These are phyloP conservation scores for Deuterostichococcus epilithicus DNA, from an alignment of 139 green algal genomes.

Conservation along the genomic window DNA sequence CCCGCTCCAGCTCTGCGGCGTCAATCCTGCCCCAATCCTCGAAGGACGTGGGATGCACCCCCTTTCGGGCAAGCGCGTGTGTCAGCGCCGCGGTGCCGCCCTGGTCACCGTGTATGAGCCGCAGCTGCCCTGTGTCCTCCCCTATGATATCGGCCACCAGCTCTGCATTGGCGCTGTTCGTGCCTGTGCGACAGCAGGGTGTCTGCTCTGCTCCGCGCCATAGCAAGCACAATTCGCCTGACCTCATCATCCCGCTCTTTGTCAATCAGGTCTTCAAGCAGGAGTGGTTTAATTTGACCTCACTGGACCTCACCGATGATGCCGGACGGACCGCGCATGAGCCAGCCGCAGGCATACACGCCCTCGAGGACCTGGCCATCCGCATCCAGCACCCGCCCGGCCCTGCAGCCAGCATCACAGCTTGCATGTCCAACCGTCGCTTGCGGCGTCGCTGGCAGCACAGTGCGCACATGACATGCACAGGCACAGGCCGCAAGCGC, in stretches of 20 bases:
- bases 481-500: background rate
- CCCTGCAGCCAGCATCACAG: no score
- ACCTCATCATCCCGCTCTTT: background rate
- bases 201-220: no score
- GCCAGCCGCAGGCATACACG: conserved; percentile 85
- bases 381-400: conserved; percentile 50
- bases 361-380: conserved; percentile 29
- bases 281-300: background rate
- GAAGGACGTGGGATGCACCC: conserved; percentile 19
- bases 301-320: conserved; percentile 66
- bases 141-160: background rate
- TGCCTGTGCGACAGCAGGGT: background rate
- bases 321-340: conserved; percentile 82
- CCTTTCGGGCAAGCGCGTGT: background rate
- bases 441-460: background rate
- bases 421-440: no score
- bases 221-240: no score
- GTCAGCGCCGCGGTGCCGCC: background rate
- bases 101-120: background rate
- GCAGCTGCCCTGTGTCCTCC: background rate
- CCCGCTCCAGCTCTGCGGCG: conserved; percentile 47
- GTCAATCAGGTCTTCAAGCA: background rate
- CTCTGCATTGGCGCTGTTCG: background rate
- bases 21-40: conserved; percentile 61
- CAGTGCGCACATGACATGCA: background rate